Evolutionary conservation across 2,329 filamentous ascomycete genomes (phyloP), one percentile per base, ranked within the genome.

Genomic region (Scedosporium dehoogii): DNA sequence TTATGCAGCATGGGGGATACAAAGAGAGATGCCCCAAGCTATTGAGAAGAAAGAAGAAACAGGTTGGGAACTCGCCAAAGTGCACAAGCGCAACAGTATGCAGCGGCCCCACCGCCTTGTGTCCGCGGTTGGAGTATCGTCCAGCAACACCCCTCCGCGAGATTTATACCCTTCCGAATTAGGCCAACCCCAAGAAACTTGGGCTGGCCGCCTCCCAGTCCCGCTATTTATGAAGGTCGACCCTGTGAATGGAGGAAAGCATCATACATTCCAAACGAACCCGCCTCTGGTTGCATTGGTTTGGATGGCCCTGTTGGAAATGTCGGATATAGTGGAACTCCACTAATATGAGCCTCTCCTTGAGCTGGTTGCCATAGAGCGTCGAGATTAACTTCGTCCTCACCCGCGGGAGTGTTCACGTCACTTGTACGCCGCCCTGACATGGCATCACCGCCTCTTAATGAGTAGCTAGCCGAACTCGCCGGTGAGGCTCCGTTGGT

Each of bases 301-400:
- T 44, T 41, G 41, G n/a, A 21, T 14, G 6, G 14, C 29, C 33
- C 6, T 14, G n/a, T 16, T 18, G 18, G 60, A 29, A 21, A 46
- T 6, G 51, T 38, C 38, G 57, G 60, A 48, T 55, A 61, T 4
- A 29, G 60, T 25, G 60, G 53, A 23, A 53, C 7, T 1, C 21
- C 41, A 23, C 27, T 33, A 7, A 53, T 5, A 14, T 7, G 18
- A 14, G 18, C 41, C 38, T 62, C 60, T 18, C 48, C 14, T 12
- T 42, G 33, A 23, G 53, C 21, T 3, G 48, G 41, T 3, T 23
- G 51, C 60, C 51, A 62, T 2, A 62, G 38, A 14, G 42, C 29
- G 12, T 58, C 60, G 7, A 62, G 48, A 16, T 62, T 46, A 25
- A 62, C 60, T 55, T 62, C 60, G 21, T 62, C 60, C 4, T 62